phyloP scores from a whole-genome alignment of 1,284 basidiomycete species.

The Moniliella sp. region DNA sequence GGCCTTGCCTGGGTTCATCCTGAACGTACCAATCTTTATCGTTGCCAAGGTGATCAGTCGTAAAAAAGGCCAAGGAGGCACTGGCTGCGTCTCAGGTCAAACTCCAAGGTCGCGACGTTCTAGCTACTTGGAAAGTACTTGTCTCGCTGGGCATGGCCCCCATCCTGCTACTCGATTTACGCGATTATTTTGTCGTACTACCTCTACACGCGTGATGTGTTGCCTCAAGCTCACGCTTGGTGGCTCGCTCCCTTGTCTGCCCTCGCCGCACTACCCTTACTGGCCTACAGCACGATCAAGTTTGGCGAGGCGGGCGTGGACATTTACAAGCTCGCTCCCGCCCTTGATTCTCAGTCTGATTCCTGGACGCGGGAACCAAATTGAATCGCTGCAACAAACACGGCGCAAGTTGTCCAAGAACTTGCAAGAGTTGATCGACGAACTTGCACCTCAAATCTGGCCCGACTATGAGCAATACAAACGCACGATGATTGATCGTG shows the following conservation, averaged over 20 bases:
- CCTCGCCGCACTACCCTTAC: slow-evolving; percentile 55
- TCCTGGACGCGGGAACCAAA: slow-evolving; percentile 68
- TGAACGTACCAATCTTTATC: slow-evolving; percentile 87
- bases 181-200: slow-evolving; percentile 48
- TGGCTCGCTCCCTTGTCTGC: slow-evolving; percentile 64
- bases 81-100: slow-evolving; percentile 89
- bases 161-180: slow-evolving; percentile 48
- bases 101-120: slow-evolving; percentile 75
- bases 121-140: slow-evolving; percentile 94
- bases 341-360: slow-evolving; percentile 73
- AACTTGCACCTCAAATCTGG: slow-evolving; percentile 38
- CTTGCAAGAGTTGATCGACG: slow-evolving; percentile 67
- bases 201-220: slow-evolving; percentile 42
- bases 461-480: slow-evolving; percentile 28
- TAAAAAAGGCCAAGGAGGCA: slow-evolving; percentile 84
- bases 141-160: slow-evolving; percentile 79
- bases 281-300: slow-evolving; percentile 83
- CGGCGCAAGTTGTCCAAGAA: slow-evolving; percentile 62
- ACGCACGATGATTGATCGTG: too few relatives aligned
- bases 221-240: too few relatives aligned
- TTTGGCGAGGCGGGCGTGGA: slow-evolving; percentile 98
- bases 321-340: slow-evolving; percentile 82
- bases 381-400: slow-evolving; percentile 58
- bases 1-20: slow-evolving; percentile 75
- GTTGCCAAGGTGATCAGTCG: slow-evolving; percentile 68